These are phyloP conservation scores for Haplographium delicatum DNA, from an alignment of 495 filamentous ascomycete species.

Conservation along the genomic window DNA sequence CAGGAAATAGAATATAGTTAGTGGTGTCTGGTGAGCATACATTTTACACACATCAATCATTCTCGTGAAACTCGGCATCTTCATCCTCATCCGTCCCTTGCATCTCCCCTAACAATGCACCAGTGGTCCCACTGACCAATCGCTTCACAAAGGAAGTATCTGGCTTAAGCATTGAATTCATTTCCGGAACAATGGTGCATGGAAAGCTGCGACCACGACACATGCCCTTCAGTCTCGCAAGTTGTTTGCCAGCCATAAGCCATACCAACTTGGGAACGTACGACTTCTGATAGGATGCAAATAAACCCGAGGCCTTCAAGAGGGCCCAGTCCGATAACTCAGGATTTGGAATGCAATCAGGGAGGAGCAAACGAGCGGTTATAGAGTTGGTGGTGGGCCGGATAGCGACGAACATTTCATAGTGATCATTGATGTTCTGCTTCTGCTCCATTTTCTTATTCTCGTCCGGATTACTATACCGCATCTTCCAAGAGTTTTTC, in stretches of 20 bases:
- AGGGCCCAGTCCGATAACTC: slow-evolving; percentile 46
- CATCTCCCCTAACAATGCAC: background rate
- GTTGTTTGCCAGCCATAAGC: slow-evolving; percentile 57
- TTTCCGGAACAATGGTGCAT: slow-evolving; percentile 31
- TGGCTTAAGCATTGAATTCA: slow-evolving; percentile 40
- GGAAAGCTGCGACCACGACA: slow-evolving; percentile 10
- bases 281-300: slow-evolving; percentile 26
- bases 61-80: too few relatives aligned
- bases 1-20: too few relatives aligned
- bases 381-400: slow-evolving; percentile 25
- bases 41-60: too few relatives aligned
- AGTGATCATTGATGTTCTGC: slow-evolving; percentile 32
- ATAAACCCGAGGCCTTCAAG: slow-evolving; percentile 58
- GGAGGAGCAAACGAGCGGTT: slow-evolving; percentile 32
- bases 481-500: slow-evolving; percentile 28
- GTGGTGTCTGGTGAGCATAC: too few relatives aligned
- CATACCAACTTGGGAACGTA: slow-evolving; percentile 43
- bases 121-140: background rate
- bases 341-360: slow-evolving; percentile 41
- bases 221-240: slow-evolving; percentile 55
- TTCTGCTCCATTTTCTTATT: slow-evolving; percentile 5
- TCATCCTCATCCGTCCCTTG: slow-evolving; percentile 4
- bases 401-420: slow-evolving; percentile 41
- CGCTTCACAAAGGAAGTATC: slow-evolving; percentile 30
- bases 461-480: slow-evolving; percentile 17